Evolutionary conservation across 2,329 filamentous ascomycete genomes (phyloP), one percentile per base, ranked within the genome.

Genomic region (Apiospora kogelbergensis): DNA sequence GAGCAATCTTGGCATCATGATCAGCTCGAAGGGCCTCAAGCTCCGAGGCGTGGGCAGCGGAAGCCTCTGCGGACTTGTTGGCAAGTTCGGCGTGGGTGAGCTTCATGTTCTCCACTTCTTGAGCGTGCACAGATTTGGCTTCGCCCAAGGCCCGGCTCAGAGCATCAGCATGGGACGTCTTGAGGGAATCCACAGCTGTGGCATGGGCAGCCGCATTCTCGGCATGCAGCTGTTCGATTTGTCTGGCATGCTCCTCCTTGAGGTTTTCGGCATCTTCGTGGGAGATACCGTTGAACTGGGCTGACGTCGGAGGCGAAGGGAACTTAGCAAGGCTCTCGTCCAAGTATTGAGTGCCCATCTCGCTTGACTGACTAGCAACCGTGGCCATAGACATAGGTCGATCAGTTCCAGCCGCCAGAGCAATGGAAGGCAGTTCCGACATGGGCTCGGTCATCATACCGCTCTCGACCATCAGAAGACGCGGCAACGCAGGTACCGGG

Each of bases 371-470:
- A 57, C 85, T 80, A 33, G 82, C 71, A 10, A 82, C 80, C 2
- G 84, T 85, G 40, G 79, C 78, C 78, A 82, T 79, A 0, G 85
- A 83, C 63, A 77, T 74, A 9, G 82, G 82, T 20, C 83, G 79
- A 15, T 77, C 75, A 7, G 76, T 72, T 17, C 76, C 77, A 68
- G 76, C 78, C 11, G 74, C 74, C 0, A 72, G 73, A 2, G 75
- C 73, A 30, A 69, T 66, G 7, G 69, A 60, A 37, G 69, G n/a
- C 13, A 70, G 24, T 22, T 72, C 71, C 24, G 65, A 64, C 1
- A 89, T 80, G 1, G 86, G 84, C 7, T 91, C 88, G 0, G 89
- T 90, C 85, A 91, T 89, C 74, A 85, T 86, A 33, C 85, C 83
- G 44, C 82, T 85, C 71, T 91, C 88, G 11, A 90, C 83, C 88